Evolutionary conservation across 2,329 filamentous ascomycete genomes (phyloP).

Genomic region (Fusarium secorum): DNA sequence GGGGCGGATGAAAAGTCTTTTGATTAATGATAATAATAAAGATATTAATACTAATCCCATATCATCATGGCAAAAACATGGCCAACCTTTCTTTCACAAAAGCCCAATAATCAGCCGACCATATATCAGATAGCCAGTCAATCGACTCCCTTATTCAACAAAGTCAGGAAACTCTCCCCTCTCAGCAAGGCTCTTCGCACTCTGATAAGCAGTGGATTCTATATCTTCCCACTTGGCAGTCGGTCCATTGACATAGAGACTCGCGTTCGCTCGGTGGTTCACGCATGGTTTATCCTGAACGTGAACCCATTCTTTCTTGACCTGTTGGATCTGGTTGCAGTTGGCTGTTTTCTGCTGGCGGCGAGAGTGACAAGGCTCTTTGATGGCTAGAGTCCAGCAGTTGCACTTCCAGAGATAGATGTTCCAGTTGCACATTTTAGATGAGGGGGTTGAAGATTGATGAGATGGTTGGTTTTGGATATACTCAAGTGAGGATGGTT

Average conservation of each 20-base stretch:
- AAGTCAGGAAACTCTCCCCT: conserved; percentile 1
- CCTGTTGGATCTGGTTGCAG: conserved; percentile 20
- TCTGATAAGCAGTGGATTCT: conserved; percentile 12
- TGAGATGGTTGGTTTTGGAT: not conserved
- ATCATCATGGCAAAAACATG: not conserved
- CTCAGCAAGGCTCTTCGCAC: not conserved
- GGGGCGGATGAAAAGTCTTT: not conserved
- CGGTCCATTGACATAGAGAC: not conserved
- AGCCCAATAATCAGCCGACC: not conserved
- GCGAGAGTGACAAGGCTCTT: conserved; percentile 18
- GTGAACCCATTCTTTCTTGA: conserved; percentile 22
- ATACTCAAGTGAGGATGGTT: not conserved
- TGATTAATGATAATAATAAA: not conserved
- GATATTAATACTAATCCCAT: not conserved
- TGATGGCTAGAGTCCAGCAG: conserved; percentile 13
- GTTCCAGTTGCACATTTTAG: conserved; percentile 29
- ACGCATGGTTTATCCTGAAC: conserved; percentile 12
- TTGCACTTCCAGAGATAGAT: conserved; percentile 22
- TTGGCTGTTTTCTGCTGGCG: conserved; percentile 9
- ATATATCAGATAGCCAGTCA: not conserved
- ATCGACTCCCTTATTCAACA: not conserved
- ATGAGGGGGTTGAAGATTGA: not conserved
- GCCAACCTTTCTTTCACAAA: not conserved
- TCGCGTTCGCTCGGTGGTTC: not conserved
- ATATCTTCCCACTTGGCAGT: conserved; percentile 13